phyloP scores from a whole-genome alignment of 805 yeast genomes.

The Yarrowia sp. region DNA sequence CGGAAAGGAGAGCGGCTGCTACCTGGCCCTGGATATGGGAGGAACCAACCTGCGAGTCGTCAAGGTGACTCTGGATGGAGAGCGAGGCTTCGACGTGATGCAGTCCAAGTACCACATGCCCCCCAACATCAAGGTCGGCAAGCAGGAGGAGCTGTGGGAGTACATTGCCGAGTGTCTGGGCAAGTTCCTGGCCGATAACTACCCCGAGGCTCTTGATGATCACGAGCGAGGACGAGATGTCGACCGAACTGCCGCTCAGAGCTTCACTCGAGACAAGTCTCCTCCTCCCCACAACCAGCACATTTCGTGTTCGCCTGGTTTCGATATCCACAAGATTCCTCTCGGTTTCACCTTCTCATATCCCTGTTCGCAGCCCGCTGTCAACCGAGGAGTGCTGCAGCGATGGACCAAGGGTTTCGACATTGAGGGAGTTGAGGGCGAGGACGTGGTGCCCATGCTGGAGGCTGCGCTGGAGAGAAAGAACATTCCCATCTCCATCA shows the following conservation, averaged over 20 bases:
- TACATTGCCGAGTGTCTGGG: slow-evolving; percentile 83
- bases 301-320: slow-evolving; percentile 32
- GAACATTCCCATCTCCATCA: slow-evolving; percentile 76
- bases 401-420: slow-evolving; percentile 98
- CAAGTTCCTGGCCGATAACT: slow-evolving; percentile 67
- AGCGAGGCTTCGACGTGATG: slow-evolving; percentile 76
- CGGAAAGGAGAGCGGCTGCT: slow-evolving; percentile 87
- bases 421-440: slow-evolving; percentile 88
- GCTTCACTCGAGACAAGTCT: slow-evolving; percentile 17
- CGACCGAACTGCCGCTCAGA: neutral
- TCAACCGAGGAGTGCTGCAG: slow-evolving; percentile 83
- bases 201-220: slow-evolving; percentile 47
- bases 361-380: slow-evolving; percentile 71
- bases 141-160: slow-evolving; percentile 73
- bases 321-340: slow-evolving; percentile 54
- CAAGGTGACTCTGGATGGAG: slow-evolving; percentile 77
- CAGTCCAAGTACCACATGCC: slow-evolving; percentile 88
- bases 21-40: slow-evolving; percentile 91
- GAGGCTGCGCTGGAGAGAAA: slow-evolving; percentile 66
- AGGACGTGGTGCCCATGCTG: slow-evolving; percentile 89
- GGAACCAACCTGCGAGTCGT: slow-evolving; percentile 96
- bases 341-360: slow-evolving; percentile 94
- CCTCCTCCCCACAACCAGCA: slow-evolving; percentile 24
- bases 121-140: slow-evolving; percentile 70
- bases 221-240: slow-evolving; percentile 20